Conservation (phyloP, 331 rosid genomes). For the Malus hybrid region DNA sequence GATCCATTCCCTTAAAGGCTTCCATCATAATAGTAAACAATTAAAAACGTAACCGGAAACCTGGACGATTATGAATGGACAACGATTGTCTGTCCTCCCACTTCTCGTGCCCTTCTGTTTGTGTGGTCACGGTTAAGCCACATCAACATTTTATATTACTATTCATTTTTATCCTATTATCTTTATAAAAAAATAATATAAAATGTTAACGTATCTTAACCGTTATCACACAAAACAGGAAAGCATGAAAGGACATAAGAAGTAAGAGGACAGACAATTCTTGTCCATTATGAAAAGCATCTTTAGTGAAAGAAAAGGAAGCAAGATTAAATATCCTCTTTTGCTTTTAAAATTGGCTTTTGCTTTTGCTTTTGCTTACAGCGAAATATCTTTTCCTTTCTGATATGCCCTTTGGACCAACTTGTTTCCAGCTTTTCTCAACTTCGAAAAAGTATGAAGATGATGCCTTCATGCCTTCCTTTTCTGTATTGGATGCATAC, state of each 20-base stretch:
- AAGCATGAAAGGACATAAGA: too few species aligned
- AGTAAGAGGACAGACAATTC: too few species aligned
- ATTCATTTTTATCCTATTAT: too few species aligned
- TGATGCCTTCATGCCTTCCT: conserved; percentile 1
- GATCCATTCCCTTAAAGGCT: too few species aligned
- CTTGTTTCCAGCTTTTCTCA: conserved; percentile 23
- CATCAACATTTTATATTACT: too few species aligned
- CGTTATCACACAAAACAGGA: too few species aligned
- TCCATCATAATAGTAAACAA: too few species aligned
- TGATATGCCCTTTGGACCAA: conserved; percentile 29
- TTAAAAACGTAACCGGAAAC: neutral
- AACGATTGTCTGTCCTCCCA: too few species aligned
- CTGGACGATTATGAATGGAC: neutral
- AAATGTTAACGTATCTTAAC: too few species aligned
- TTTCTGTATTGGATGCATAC: neutral
- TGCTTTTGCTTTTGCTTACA: conserved; percentile 30
- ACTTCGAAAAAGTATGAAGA: conserved; percentile 36
- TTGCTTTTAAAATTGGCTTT: conserved; percentile 5
- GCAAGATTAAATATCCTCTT: neutral
- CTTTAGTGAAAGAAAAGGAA: neutral
- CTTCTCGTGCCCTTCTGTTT: too few species aligned
- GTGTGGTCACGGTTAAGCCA: too few species aligned
- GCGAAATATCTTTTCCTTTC: conserved; percentile 2
- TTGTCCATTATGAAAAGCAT: neutral
- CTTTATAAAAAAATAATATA: too few species aligned